Base-by-base conservation (phyloP, 2,329 filamentous ascomycete genomes). In the Aspergillus niger region DNA sequence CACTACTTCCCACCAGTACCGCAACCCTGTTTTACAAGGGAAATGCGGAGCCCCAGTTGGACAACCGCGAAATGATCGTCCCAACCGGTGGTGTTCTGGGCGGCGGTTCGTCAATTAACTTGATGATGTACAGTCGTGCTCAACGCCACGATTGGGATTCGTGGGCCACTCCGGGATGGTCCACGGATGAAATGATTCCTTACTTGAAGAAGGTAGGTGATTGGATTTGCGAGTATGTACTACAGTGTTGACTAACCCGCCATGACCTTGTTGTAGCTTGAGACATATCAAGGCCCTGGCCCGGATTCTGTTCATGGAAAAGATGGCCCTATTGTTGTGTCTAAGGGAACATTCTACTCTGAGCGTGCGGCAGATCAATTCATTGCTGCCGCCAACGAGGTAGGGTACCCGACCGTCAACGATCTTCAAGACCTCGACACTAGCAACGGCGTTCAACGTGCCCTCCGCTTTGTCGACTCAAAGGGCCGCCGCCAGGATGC, bases 51-150 rank as follows among this genome's bases (percentile, higher is more conserved):
- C 17, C 51, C 6, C 36, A 54, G 32, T 28, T 54, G 36, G 36
- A 54, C 22, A 54, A 54, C 8, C 51, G 51, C 51, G 5, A 39
- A 24, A 39, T 54, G 20, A n/a, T 22, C 30, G 55, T 57, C 43
- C 43, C 41, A 3, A 10, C 41, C 17, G 55, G 55, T 28, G 55
- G 55, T 41, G 43, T 57, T 17, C 55, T 57, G 11, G 55, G 55
- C 20, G 55, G 55, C 13, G 55, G 55, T 13, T 57, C 55, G 7
- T 50, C 55, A 5, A 57, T 57, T 30, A 57, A 57, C 44, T 39
- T 57, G 17, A 48, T 57, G 43, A 49, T 49, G 26, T 57, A 57
- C 30, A 49, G 41, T 39, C 55, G 55, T 38, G 55, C 55, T 36
- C 55, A 57, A 28, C 26, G 43, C 44, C 20, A 36, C 8, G 55